Conservation (phyloP, 225 moss, liverwort and hornwort genomes). For the Thuidium tamariscinum region DNA sequence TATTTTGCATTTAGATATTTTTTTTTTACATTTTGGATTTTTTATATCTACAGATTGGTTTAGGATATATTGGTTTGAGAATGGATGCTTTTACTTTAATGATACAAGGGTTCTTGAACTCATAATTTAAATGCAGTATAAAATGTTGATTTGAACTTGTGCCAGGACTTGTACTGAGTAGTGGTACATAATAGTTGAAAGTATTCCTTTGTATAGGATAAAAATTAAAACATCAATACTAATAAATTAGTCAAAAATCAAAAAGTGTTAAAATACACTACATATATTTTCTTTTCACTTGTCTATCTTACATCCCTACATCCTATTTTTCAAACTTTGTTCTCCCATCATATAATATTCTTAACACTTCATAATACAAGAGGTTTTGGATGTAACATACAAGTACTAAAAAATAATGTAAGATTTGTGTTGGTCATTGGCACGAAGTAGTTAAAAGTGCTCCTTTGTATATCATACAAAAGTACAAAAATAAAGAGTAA, state of each 20-base stretch:
- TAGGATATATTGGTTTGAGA: neutral
- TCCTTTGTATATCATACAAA: neutral
- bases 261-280: neutral
- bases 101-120: neutral
- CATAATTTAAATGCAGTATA: neutral
- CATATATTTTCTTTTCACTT: neutral
- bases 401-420: neutral
- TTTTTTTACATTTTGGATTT: neutral
- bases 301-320: neutral
- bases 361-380: rapidly evolving
- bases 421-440: neutral
- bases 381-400: neutral
- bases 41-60: neutral
- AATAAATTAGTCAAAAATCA: neutral
- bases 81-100: too few species aligned
- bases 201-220: neutral
- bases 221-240: neutral
- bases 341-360: too few species aligned
- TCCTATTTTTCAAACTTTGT: rapidly evolving
- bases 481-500: neutral
- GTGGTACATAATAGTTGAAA: rapidly evolving
- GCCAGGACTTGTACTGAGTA: too few species aligned
- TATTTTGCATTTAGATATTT: neutral
- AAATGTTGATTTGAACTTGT: neutral
- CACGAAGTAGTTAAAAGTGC: rapidly evolving